Percentiles rank a stretch among this genome's conserved stretches.
Evolutionary conservation across 805 yeast genomes (phyloP).

Genomic region (Wickerhamomyces bisporus): DNA sequence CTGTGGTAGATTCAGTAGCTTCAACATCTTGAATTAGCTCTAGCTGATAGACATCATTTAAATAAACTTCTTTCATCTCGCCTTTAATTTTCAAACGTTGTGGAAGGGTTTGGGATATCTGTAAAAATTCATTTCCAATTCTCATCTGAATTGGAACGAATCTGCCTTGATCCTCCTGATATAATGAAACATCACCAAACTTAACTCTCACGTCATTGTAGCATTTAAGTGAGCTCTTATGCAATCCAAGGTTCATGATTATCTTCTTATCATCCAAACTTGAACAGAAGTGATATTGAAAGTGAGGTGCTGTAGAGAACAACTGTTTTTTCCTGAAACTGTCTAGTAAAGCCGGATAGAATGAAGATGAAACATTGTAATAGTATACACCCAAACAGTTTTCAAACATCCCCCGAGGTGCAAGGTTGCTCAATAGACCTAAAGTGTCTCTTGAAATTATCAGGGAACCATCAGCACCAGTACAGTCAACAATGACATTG

Average conservation of each 20-base stretch:
- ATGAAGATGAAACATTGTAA: constrained; percentile 31
- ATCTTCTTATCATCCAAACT: constrained; percentile 40
- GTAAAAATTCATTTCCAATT: constrained; percentile 67
- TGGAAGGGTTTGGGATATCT: constrained; percentile 44
- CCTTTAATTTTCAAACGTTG: constrained; percentile 33
- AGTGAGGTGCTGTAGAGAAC: constrained; percentile 6
- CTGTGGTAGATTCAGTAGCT: constrained; percentile 39
- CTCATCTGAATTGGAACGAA: constrained; percentile 58
- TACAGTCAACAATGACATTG: constrained; percentile 62
- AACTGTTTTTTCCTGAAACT: constrained; percentile 21
- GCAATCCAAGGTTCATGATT: constrained; percentile 40
- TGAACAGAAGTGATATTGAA: constrained; percentile 36
- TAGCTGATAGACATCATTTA: constrained; percentile 40
- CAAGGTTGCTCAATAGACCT: constrained; percentile 34
- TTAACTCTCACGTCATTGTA: constrained; percentile 47
- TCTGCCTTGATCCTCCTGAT: constrained; percentile 41
- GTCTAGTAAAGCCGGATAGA: constrained; percentile 21
- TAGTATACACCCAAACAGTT: constrained; percentile 53
- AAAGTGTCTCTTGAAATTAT: constrained; percentile 28
- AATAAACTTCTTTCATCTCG: constrained; percentile 30
- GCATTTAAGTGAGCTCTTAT: constrained; percentile 35
- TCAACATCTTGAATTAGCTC: constrained; percentile 35
- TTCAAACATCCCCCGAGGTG: constrained; percentile 45
- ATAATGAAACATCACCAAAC: constrained; percentile 47
- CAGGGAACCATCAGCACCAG: constrained; percentile 42